A percentile compares a stretch with the other conserved stretches of the same genome.
Conservation (phyloP, 1,139 yeast genomes). For the Saccharomyces hybrid region DNA sequence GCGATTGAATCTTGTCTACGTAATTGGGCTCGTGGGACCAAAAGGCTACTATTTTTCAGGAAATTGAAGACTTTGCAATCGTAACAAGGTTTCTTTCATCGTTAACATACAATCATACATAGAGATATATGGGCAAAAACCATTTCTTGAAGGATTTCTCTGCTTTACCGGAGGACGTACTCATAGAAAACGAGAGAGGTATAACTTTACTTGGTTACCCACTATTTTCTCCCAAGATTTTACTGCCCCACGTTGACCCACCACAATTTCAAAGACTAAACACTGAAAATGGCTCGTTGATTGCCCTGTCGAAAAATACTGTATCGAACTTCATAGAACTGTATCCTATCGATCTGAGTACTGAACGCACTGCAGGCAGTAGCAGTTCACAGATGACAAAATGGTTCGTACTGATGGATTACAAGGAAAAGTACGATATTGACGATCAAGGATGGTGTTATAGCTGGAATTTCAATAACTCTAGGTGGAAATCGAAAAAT, state of each 20-base stretch:
- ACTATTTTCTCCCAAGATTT: conserved; percentile 40
- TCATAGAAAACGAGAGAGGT: conserved; percentile 52
- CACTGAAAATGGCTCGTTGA: conserved; percentile 16
- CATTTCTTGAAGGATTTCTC: neutral
- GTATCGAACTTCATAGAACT: conserved; percentile 11
- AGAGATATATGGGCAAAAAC: neutral
- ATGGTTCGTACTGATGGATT: conserved; percentile 57
- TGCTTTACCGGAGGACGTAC: conserved; percentile 30
- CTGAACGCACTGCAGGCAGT: conserved; percentile 2
- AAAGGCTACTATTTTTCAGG: neutral
- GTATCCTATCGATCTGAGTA: conserved; percentile 14
- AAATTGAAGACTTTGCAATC: neutral
- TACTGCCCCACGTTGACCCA: conserved; percentile 42
- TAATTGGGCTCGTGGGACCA: neutral
- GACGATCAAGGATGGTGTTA: conserved; percentile 74
- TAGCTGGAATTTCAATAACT: conserved; percentile 42
- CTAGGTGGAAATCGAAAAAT: conserved; percentile 54
- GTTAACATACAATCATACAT: neutral
- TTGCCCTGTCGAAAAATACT: neutral
- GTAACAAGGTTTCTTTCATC: neutral
- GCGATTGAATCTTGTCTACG: neutral
- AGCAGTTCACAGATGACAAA: conserved; percentile 42
- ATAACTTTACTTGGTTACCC: conserved; percentile 48
- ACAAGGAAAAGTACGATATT: conserved; percentile 39
- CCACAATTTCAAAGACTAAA: conserved; percentile 37